Conservation (phyloP, 2,329 filamentous ascomycete species). For the Fusarium oxysporum region DNA sequence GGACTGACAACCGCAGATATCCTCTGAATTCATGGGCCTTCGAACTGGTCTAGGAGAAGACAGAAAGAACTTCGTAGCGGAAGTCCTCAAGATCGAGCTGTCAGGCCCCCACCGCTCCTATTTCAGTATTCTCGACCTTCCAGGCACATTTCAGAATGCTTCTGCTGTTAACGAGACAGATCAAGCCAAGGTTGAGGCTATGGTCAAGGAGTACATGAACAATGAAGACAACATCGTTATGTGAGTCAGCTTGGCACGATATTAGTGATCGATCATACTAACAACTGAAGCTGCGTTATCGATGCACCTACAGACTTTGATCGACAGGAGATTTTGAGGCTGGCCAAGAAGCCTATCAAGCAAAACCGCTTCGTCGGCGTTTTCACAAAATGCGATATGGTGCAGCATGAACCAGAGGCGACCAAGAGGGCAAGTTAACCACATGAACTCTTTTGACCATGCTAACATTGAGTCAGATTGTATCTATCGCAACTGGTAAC, state of each 20-base stretch:
- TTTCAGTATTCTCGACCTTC: conserved; percentile 55
- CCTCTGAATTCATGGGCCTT: conserved; percentile 49
- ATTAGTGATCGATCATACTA: not conserved
- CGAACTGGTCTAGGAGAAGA: conserved; percentile 28
- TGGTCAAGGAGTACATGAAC: conserved; percentile 53
- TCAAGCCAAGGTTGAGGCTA: conserved; percentile 44
- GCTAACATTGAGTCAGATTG: conserved; percentile 25
- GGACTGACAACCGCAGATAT: conserved; percentile 37
- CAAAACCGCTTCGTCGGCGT: conserved; percentile 51
- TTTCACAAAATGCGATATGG: conserved; percentile 54
- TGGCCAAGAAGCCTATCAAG: conserved; percentile 45
- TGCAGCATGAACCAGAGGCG: conserved; percentile 16
- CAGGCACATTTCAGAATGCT: conserved; percentile 47
- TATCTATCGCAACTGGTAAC: conserved; percentile 18
- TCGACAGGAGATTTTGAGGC: conserved; percentile 46
- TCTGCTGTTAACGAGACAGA: conserved; percentile 47
- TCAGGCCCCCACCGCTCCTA: conserved; percentile 51
- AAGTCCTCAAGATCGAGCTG: conserved; percentile 54
- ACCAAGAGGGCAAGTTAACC: conserved; percentile 1
- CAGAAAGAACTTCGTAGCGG: conserved; percentile 52
- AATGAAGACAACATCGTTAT: conserved; percentile 53
- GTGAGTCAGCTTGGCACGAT: conserved; percentile 35
- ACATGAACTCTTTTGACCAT: accelerated
- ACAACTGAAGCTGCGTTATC: conserved; percentile 47
- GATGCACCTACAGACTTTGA: conserved; percentile 49